phyloP scores from a whole-genome alignment of 2,329 filamentous ascomycete species.

The Fusarium compactum region DNA sequence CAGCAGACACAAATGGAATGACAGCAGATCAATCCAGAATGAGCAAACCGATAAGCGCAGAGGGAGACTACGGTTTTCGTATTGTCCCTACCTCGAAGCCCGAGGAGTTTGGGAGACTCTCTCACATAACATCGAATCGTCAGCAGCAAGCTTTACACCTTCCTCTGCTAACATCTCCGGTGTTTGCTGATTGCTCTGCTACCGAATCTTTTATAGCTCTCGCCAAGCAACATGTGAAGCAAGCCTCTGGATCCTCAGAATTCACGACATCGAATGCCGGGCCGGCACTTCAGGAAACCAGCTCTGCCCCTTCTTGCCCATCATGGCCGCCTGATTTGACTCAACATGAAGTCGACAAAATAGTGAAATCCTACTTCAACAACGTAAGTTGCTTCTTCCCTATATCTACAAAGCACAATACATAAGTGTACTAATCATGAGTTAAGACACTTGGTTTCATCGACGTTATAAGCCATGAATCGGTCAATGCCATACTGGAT shows the following conservation, averaged over 20 bases:
- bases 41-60: neutral
- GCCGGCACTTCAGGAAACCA: constrained; percentile 68
- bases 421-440: neutral
- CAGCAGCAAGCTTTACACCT: constrained; percentile 58
- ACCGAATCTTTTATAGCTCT: constrained; percentile 71
- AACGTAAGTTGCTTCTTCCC: constrained; percentile 58
- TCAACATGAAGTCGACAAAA: constrained; percentile 63
- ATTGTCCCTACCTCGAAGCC: constrained; percentile 50
- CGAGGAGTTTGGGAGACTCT: constrained; percentile 68
- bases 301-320: constrained; percentile 58
- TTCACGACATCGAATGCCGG: constrained; percentile 70
- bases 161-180: constrained; percentile 49
- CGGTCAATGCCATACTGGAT: constrained; percentile 66
- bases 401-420: no score
- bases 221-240: constrained; percentile 70
- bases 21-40: neutral
- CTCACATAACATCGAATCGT: constrained; percentile 70
- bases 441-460: constrained; percentile 69
- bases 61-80: neutral
- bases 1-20: neutral
- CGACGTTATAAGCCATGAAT: constrained; percentile 67
- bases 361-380: constrained; percentile 65
- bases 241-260: constrained; percentile 63
- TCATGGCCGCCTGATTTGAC: constrained; percentile 48
- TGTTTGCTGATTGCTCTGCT: constrained; percentile 73